These are phyloP conservation scores for Debaryomyces psychrophilus DNA, from an alignment of 1,139 yeast genomes.

Conservation along the genomic window DNA sequence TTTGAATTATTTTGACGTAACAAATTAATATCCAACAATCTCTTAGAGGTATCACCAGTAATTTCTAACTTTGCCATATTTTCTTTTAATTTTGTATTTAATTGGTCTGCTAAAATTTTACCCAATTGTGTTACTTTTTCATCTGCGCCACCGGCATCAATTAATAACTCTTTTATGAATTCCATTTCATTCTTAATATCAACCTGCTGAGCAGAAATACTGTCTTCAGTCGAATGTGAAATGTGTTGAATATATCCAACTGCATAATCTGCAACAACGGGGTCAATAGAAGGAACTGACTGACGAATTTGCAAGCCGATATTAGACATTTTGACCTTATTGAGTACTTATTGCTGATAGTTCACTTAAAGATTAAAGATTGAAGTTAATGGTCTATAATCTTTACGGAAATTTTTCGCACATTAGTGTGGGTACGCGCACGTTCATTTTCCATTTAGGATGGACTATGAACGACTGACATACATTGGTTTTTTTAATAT, in stretches of 20 bases:
- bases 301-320: slow-evolving; percentile 76
- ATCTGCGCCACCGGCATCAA: slow-evolving; percentile 79
- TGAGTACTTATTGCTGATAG: background rate
- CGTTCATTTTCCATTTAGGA: background rate
- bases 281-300: slow-evolving; percentile 85
- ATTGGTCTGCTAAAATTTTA: slow-evolving; percentile 45
- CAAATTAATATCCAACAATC: slow-evolving; percentile 71
- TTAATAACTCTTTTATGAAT: slow-evolving; percentile 64
- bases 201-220: slow-evolving; percentile 75
- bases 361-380: background rate
- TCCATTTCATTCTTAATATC: slow-evolving; percentile 66
- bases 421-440: slow-evolving; percentile 3
- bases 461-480: background rate
- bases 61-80: slow-evolving; percentile 70
- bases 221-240: slow-evolving; percentile 73
- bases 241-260: slow-evolving; percentile 86
- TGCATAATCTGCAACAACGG: slow-evolving; percentile 90
- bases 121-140: slow-evolving; percentile 57
- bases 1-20: slow-evolving; percentile 60
- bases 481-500: no score
- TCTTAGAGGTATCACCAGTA: slow-evolving; percentile 81
- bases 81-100: slow-evolving; percentile 60
- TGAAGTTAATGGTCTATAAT: background rate
- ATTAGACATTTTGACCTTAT: slow-evolving; percentile 44
- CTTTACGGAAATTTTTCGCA: background rate